phyloP scores from a whole-genome alignment of 495 filamentous ascomycete genomes.

The Penicillium alfredii region DNA sequence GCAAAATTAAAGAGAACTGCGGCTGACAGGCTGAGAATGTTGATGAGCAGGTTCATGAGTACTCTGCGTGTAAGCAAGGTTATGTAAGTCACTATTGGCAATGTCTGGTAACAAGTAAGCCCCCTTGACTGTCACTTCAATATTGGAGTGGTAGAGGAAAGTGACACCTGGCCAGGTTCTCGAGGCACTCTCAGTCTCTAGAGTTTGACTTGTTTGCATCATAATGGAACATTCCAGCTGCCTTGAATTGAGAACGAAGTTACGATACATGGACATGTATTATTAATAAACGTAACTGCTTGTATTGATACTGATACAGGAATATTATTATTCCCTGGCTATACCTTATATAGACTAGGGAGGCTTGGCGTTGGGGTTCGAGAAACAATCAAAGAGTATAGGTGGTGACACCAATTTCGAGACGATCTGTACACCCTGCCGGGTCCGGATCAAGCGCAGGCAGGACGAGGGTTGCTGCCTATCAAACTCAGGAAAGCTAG shows the following conservation, averaged over 20 bases:
- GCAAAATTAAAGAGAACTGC: constrained; percentile 6
- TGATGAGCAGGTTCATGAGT: constrained; percentile 18
- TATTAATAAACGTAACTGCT: not conserved
- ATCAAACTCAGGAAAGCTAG: too few relatives aligned
- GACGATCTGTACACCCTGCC: too few relatives aligned
- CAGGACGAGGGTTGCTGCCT: too few relatives aligned
- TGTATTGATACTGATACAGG: not conserved
- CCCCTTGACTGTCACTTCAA: not conserved
- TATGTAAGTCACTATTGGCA: constrained; percentile 13
- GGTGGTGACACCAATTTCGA: too few relatives aligned
- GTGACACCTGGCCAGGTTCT: constrained; percentile 1
- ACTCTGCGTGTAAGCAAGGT: constrained; percentile 11
- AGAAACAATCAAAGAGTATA: not conserved
- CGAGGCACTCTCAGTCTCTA: constrained; percentile 11
- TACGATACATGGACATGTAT: constrained; percentile 1
- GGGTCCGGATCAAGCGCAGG: too few relatives aligned
- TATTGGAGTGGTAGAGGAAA: not conserved
- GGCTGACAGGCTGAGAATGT: constrained; percentile 18
- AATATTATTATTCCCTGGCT: constrained; percentile 1
- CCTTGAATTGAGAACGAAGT: too few relatives aligned
- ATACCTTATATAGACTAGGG: not conserved
- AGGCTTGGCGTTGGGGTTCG: not conserved
- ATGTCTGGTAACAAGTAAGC: constrained; percentile 9
- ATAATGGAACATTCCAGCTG: too few relatives aligned
- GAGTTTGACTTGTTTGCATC: too few relatives aligned